phyloP scores from a whole-genome alignment of 2,329 filamentous ascomycete species.

The Fusarium armeniacum region DNA sequence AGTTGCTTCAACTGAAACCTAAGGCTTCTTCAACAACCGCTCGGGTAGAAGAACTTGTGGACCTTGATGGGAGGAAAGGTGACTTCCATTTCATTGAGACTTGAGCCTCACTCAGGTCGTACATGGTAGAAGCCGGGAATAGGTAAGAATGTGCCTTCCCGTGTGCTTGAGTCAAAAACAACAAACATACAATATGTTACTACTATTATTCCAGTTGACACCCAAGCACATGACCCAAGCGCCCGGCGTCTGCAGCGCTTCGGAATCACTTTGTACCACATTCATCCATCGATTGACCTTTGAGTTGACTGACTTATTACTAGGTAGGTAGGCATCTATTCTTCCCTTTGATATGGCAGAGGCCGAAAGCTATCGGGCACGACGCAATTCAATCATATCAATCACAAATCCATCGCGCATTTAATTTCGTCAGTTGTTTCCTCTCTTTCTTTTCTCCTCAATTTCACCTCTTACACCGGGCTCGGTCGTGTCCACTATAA shows the following conservation, averaged over 20 bases:
- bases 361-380: constrained; percentile 6
- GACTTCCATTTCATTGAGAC: constrained; percentile 16
- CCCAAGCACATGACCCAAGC: constrained; percentile 11
- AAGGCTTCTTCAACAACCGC: constrained; percentile 20
- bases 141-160: not conserved
- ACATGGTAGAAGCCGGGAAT: not conserved
- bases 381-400: constrained; percentile 1
- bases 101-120: constrained; percentile 25
- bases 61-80: not conserved
- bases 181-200: not conserved
- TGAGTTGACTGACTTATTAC: not conserved
- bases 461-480: constrained; percentile 7
- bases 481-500: not conserved
- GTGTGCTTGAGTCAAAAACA: not conserved
- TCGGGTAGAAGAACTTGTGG: not conserved
- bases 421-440: not conserved
- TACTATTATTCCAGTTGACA: not conserved
- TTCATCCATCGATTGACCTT: not conserved
- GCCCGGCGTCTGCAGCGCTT: constrained; percentile 43
- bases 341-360: not conserved
- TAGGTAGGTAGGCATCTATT: not conserved
- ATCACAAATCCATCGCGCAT: not conserved
- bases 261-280: not conserved
- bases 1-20: constrained; percentile 23
- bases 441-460: constrained; percentile 25